Conservation (phyloP, 257 asterid species). For the Jasminum sambac region DNA sequence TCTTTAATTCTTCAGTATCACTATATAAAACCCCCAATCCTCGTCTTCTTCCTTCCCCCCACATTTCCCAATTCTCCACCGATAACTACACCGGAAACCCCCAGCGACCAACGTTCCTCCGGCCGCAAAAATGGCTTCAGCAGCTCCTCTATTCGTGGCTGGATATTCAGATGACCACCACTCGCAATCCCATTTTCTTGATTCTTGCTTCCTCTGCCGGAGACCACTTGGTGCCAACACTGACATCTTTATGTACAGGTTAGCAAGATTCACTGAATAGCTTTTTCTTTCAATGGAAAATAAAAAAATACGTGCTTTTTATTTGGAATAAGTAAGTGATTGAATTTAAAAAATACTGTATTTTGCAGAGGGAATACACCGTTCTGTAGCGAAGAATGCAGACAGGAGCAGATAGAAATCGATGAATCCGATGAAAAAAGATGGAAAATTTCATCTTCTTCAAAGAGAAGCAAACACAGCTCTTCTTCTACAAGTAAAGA, state of each 20-base stretch:
- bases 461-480: conserved; percentile 49
- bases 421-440: conserved; percentile 77
- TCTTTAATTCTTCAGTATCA: not conserved
- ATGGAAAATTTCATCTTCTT: conserved; percentile 49
- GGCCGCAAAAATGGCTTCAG: conserved; percentile 38
- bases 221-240: conserved; percentile 57
- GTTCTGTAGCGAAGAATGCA: conserved; percentile 89
- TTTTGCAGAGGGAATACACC: conserved; percentile 87
- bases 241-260: conserved; percentile 99
- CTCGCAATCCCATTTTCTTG: conserved; percentile 74
- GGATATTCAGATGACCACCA: conserved; percentile 49
- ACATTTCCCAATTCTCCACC: not conserved
- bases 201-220: conserved; percentile 72
- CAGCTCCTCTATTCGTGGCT: conserved; percentile 32
- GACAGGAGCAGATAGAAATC: conserved; percentile 91
- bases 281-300: too few relatives aligned
- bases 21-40: conserved; percentile 1
- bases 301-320: too few relatives aligned
- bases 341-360: not conserved
- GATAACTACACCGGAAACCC: not conserved
- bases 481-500: conserved; percentile 37
- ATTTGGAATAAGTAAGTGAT: not conserved
- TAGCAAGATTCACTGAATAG: not conserved
- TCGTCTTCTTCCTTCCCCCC: conserved; percentile 10
- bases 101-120: not conserved